Conservation (phyloP, 768 basidiomycete genomes). For the Mycena floridula region DNA sequence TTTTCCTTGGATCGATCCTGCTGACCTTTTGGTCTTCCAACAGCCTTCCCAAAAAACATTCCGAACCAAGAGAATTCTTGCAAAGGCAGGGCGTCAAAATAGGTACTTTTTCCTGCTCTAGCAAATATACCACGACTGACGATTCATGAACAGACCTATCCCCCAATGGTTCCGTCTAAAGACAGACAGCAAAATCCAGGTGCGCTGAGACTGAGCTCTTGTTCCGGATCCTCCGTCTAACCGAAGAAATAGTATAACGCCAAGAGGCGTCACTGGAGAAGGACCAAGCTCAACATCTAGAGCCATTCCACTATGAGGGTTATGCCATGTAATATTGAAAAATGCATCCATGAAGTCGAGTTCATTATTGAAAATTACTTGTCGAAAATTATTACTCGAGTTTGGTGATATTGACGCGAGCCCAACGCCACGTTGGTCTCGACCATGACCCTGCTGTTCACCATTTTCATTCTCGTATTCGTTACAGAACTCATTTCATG, state of each 20-base stretch:
- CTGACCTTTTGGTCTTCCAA: conserved; percentile 16
- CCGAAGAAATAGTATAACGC: conserved; percentile 66
- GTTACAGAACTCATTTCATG: conserved; percentile 80
- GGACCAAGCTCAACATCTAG: conserved; percentile 98
- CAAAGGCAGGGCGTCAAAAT: conserved; percentile 95
- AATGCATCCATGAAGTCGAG: neutral
- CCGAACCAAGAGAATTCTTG: conserved; percentile 94
- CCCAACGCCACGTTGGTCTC: too few species aligned
- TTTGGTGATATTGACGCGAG: neutral
- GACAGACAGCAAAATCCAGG: conserved; percentile 92
- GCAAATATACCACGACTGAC: neutral
- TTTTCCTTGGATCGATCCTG: conserved; percentile 9
- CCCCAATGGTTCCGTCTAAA: conserved; percentile 99
- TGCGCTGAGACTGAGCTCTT: conserved; percentile 26
- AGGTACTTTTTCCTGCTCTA: conserved; percentile 39
- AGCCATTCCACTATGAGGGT: neutral
- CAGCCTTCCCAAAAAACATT: conserved; percentile 99
- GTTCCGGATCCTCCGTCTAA: neutral
- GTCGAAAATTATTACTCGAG: too few species aligned
- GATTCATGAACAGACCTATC: conserved; percentile 60
- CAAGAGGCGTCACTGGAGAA: conserved; percentile 98
- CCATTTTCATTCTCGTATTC: conserved; percentile 79
- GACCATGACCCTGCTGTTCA: conserved; percentile 70
- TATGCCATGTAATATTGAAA: neutral
- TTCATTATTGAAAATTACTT: too few species aligned